These are phyloP conservation scores for Suillus americanus DNA, from an alignment of 768 basidiomycete species.

Conservation along the genomic window DNA sequence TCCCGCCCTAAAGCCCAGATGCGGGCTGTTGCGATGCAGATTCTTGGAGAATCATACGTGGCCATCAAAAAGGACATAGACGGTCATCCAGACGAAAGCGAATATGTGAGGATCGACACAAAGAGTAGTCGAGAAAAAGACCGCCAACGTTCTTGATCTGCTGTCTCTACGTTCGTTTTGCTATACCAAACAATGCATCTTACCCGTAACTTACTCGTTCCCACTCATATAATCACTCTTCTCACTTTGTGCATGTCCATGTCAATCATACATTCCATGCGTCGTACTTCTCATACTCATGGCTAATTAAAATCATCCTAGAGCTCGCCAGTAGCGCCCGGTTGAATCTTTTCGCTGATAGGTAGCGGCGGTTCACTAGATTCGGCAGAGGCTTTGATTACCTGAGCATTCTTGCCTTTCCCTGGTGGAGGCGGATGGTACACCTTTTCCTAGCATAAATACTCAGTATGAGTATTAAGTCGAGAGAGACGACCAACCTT, in stretches of 20 bases:
- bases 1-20: slow-evolving; percentile 59
- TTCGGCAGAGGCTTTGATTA: background rate
- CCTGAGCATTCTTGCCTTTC: slow-evolving; percentile 56
- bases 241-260: background rate
- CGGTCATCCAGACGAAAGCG: slow-evolving; percentile 55
- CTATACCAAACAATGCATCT: slow-evolving; percentile 4
- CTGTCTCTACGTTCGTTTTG: background rate
- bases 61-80: slow-evolving; percentile 63
- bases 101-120: slow-evolving; percentile 83
- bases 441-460: slow-evolving; percentile 58
- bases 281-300: background rate
- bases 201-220: background rate
- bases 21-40: slow-evolving; percentile 79
- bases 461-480: slow-evolving; percentile 1
- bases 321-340: background rate
- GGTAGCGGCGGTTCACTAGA: background rate
- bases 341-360: background rate
- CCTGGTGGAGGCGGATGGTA: slow-evolving; percentile 85
- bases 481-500: slow-evolving; percentile 30
- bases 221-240: background rate
- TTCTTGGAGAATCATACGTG: slow-evolving; percentile 80
- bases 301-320: slow-evolving; percentile 1
- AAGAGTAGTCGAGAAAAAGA: slow-evolving; percentile 57
- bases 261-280: slow-evolving; percentile 1
- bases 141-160: slow-evolving; percentile 24